Base-by-base conservation (phyloP, 108 stramenopile genomes). In the Fragilaria crotonensis region DNA sequence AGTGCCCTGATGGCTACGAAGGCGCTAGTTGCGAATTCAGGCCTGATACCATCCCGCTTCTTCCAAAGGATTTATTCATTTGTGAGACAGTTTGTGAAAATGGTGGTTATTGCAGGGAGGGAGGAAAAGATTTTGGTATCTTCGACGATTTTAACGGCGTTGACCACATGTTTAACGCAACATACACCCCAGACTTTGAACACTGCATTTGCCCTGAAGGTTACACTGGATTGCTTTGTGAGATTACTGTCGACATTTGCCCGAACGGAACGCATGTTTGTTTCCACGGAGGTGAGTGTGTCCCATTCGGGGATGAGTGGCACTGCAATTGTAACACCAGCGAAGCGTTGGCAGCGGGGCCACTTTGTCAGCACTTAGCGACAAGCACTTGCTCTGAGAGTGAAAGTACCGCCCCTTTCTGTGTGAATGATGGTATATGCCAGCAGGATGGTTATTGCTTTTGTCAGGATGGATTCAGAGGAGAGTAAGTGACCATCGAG, bases 161-260 rank as follows among this genome's bases (percentile, higher is more conserved):
- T 14, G 11, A 11, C 14, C 14, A 7, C 7, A 4, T 22, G 2
- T 27, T 33, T 36, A 3, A 17, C 31, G 19, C n/a, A 31, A 33
- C 54, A 20, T 54, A 68, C 20, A 51, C 59, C 4, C 50, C 63
- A 0, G 33, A 71, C 41, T 76, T 81, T 56, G 73, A 77, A 50
- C 77, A 83, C 64, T 83, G 81, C 45, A 62, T 66, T 18, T 83
- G 81, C 46, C 66, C 58, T 0, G 45, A 68, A 17, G 81, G 81
- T 14, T 78, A 19, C 25, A 56, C 65, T 26, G 77, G 81, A 1
- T 25, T 78, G 5, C 59, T 57, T 21, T 83, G 81, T 52, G 81
- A 83, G 33, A 64, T 71, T 48, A 51, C 69, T 48, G 48, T 75
- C 4, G 73, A 75, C 21, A 61, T 67, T 45, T 83, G 81, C 48